Base-by-base conservation (phyloP, 257 asterid genomes). In the Penstemon davidsonii region DNA sequence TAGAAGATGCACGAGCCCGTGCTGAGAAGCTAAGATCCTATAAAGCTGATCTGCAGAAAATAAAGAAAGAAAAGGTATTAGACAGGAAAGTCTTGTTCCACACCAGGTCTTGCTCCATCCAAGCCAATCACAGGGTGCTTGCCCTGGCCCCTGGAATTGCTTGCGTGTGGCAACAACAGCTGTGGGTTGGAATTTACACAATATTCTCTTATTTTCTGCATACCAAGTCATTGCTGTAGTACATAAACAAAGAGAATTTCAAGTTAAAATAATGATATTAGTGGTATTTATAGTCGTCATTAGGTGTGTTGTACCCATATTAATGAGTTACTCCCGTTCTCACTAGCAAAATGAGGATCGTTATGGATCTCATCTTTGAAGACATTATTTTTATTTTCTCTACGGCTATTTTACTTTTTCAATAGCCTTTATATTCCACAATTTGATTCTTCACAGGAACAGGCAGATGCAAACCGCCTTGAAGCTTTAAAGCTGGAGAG, bases 1-100 rank as follows among this genome's bases (percentile, higher is more conserved):
- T 80, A 61, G 96, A 91, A 71, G 96, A 91, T 79, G 99, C 97
- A 51, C 87, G 88, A 53, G 96, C 91, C 57, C 98, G 96, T 69
- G 99, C 97, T 52, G 99, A 94, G 73, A 91, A 54, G 68, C 77
- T 94, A 75, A 88, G 99, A 82, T 76, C 96, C 78, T 94, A 83
- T 73, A 94, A 94, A 80, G 93, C 93, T 62, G 97, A 91, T 76
- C 81, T 91, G 60, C 96, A 84, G 78, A 91, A 90, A 76, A 65
- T 91, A 81, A 94, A 91, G 78, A 91, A 87, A 76, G 96, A 94
- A 73, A 81, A 94, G 99, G 98, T 89, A 79, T 49, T 52, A 53
- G 67, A 38, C 61, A 25, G 47, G 49, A 7, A 58, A 54, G 36
- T n/a, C 37, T 25, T 4, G 36, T 52, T 44, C 45, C 15, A 54